phyloP scores from a whole-genome alignment of 495 filamentous ascomycete species.

The Aspergillus egyptiacus region DNA sequence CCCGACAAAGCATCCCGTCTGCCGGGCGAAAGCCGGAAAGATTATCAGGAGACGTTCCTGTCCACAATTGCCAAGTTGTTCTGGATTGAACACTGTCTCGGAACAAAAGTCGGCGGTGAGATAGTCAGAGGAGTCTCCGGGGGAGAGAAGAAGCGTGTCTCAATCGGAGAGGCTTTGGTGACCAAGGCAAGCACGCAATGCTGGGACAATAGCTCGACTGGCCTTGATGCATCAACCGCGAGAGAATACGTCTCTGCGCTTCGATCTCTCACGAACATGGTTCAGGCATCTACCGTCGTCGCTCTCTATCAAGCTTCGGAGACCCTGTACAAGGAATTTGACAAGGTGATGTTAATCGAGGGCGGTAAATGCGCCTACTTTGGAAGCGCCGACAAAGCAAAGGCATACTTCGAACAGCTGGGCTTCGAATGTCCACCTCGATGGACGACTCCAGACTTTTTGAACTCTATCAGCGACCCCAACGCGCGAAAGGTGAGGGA shows the following conservation, averaged over 20 bases:
- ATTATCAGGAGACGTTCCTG: conserved; percentile 63
- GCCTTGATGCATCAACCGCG: conserved; percentile 49
- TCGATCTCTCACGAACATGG: conserved; percentile 57
- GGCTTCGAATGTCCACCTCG: conserved; percentile 56
- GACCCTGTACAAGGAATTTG: conserved; percentile 61
- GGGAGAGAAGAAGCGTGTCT: conserved; percentile 69
- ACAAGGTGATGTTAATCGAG: conserved; percentile 65
- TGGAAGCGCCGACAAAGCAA: conserved; percentile 52
- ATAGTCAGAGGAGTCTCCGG: conserved; percentile 63
- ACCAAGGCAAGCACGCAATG: conserved; percentile 58
- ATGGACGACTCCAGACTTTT: conserved; percentile 63
- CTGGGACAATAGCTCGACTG: conserved; percentile 70
- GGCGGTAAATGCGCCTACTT: conserved; percentile 62
- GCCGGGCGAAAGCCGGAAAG: conserved; percentile 51
- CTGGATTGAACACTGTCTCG: conserved; percentile 64
- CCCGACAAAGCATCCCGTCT: conserved; percentile 57
- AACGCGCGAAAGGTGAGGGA: conserved; percentile 52
- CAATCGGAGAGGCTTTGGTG: conserved; percentile 63
- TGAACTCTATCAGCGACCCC: conserved; percentile 61
- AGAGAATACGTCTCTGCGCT: conserved; percentile 60
- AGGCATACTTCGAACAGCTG: conserved; percentile 56
- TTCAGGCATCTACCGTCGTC: conserved; percentile 53
- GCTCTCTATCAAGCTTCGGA: conserved; percentile 71
- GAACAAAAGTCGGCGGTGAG: conserved; percentile 63
- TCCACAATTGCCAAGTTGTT: conserved; percentile 70